phyloP scores from a whole-genome alignment of 148 eudicot genomes.

The Selenicereus undatus region DNA sequence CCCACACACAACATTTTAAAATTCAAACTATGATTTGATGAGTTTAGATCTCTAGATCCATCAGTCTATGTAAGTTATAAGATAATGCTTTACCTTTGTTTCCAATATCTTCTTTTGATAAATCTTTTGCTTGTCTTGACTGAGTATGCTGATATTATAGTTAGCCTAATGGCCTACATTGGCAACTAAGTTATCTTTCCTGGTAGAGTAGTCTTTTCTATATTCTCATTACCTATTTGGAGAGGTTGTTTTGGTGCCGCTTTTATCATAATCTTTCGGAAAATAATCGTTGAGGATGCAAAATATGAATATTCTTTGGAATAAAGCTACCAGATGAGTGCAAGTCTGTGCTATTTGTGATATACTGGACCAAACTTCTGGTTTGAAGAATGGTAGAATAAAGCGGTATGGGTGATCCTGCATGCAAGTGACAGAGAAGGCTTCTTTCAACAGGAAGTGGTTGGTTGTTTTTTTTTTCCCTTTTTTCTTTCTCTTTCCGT shows the following conservation, averaged over 20 bases:
- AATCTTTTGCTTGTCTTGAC: background rate
- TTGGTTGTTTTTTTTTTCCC: background rate
- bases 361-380: constrained; percentile 6
- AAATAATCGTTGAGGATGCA: background rate
- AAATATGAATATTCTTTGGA: no score
- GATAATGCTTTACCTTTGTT: background rate
- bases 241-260: background rate
- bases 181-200: no score
- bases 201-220: no score
- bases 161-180: background rate
- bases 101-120: background rate
- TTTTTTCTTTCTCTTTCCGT: background rate
- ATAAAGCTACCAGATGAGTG: no score
- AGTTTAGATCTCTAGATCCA: background rate
- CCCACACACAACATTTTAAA: background rate
- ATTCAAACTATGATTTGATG: background rate
- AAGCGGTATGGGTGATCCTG: background rate
- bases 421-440: background rate
- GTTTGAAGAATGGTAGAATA: background rate
- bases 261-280: background rate
- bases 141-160: background rate
- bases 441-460: background rate
- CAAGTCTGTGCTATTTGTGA: background rate
- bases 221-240: background rate
- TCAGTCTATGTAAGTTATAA: background rate